Evolutionary conservation across 2,329 filamentous ascomycete genomes (phyloP).

Genomic region (Fusarium guadeloupense): DNA sequence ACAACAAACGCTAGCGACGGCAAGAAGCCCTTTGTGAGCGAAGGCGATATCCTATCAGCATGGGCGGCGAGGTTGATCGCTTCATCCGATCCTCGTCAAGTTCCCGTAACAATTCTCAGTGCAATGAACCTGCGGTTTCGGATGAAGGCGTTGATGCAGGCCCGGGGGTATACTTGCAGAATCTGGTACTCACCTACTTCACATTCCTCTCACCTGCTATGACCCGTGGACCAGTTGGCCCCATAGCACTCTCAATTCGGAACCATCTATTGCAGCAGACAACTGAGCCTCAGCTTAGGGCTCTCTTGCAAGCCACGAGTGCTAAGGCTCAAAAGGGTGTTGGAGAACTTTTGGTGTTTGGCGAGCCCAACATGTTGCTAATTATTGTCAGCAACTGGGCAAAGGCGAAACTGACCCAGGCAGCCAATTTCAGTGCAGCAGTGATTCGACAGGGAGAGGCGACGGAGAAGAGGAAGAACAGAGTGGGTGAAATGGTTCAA

Average conservation of each 20-base stretch:
- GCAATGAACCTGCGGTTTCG: constrained; percentile 44
- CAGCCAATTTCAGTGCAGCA: constrained; percentile 50
- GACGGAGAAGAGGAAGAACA: constrained; percentile 17
- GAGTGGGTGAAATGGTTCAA: constrained; percentile 30
- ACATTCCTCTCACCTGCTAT: constrained; percentile 36
- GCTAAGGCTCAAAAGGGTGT: constrained; percentile 27
- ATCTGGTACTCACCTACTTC: constrained; percentile 36
- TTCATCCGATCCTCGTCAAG: constrained; percentile 24
- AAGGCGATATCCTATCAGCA: constrained; percentile 56
- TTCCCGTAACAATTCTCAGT: constrained; percentile 39
- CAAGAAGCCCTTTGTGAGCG: constrained; percentile 52
- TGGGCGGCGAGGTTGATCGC: constrained; percentile 49
- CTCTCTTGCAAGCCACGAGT: constrained; percentile 39
- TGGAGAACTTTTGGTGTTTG: constrained; percentile 42
- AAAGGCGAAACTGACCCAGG: constrained; percentile 47
- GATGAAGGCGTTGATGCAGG: constrained; percentile 27
- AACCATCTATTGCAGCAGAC: constrained; percentile 48
- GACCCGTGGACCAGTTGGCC: constrained; percentile 38
- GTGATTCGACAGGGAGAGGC: constrained; percentile 27
- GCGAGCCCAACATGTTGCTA: constrained; percentile 46
- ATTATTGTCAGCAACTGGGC: constrained; percentile 53
- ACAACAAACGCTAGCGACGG: not conserved
- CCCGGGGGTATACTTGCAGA: constrained; percentile 42
- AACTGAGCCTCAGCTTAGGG: constrained; percentile 47
- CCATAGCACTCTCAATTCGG: constrained; percentile 46